These are phyloP conservation scores for Gyrodon lividus DNA, from an alignment of 768 basidiomycete species.

Conservation along the genomic window DNA sequence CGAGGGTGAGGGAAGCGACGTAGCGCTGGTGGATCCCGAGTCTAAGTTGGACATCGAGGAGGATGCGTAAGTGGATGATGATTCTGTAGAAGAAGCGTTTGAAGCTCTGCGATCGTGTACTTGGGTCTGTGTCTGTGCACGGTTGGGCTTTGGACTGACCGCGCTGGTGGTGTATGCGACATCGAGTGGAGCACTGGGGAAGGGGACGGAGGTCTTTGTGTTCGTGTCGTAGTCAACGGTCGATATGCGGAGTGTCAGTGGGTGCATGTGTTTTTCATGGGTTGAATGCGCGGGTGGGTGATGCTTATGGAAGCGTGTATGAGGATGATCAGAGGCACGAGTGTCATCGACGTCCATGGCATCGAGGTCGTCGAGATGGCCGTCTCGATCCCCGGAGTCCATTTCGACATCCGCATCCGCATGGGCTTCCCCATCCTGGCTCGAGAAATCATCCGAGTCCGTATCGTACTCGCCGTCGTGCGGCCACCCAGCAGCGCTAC, in stretches of 20 bases:
- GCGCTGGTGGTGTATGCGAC: constrained; percentile 3
- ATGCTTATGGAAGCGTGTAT: no score
- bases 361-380: neutral
- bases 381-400: constrained; percentile 28
- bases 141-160: constrained; percentile 1
- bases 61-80: constrained; percentile 24
- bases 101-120: constrained; percentile 33
- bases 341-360: constrained; percentile 29
- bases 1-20: constrained; percentile 29
- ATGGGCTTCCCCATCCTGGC: constrained; percentile 9
- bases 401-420: constrained; percentile 29
- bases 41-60: constrained; percentile 20
- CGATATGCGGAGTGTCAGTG: constrained; percentile 34
- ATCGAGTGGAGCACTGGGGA: constrained; percentile 14
- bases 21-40: constrained; percentile 25
- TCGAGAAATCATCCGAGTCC: constrained; percentile 28
- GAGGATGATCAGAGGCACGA: neutral
- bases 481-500: constrained; percentile 15
- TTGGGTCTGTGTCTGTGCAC: neutral
- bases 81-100: constrained; percentile 25
- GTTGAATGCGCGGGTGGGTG: neutral
- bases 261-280: constrained; percentile 36
- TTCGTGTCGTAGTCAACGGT: constrained; percentile 15
- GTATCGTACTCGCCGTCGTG: constrained; percentile 33
- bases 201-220: constrained; percentile 7